Evolutionary conservation across 352 stramenopile genomes (phyloP).

Genomic region (Thraustochytrium aureum): DNA sequence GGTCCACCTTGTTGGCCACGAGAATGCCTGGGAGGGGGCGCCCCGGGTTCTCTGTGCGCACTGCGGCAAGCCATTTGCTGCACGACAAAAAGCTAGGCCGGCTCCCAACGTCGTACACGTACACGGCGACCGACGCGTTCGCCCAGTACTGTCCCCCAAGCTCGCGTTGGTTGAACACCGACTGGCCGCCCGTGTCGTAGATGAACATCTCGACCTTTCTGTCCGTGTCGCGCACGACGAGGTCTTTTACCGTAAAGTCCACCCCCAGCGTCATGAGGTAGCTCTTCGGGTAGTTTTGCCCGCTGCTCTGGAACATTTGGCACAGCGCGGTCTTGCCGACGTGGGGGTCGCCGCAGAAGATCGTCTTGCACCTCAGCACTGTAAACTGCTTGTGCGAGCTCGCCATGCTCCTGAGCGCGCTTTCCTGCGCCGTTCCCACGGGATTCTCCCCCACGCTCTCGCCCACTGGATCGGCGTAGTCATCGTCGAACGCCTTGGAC

Average conservation of each 20-base stretch:
- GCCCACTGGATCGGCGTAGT: conserved; percentile 12
- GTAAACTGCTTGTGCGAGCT: conserved; percentile 29
- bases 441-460: not conserved
- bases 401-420: conserved; percentile 43
- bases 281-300: conserved; percentile 46
- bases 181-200: conserved; percentile 50
- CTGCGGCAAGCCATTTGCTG: conserved; percentile 44
- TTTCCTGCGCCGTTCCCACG: not conserved
- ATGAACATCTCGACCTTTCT: conserved; percentile 46
- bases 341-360: conserved; percentile 17
- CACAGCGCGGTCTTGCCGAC: conserved; percentile 49
- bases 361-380: conserved; percentile 35
- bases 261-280: conserved; percentile 53
- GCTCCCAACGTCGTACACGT: conserved; percentile 47
- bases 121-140: conserved; percentile 50
- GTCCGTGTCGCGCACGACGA: conserved; percentile 7
- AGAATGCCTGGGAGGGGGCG: conserved; percentile 44
- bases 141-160: conserved; percentile 46
- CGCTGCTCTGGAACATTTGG: conserved; percentile 41
- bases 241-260: conserved; percentile 39
- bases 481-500: conserved; percentile 37
- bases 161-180: conserved; percentile 50
- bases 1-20: conserved; percentile 45
- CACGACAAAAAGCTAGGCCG: conserved; percentile 35
- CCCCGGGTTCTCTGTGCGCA: conserved; percentile 46